Conservation (phyloP, 805 yeast genomes). For the Myxozyma geophila region DNA sequence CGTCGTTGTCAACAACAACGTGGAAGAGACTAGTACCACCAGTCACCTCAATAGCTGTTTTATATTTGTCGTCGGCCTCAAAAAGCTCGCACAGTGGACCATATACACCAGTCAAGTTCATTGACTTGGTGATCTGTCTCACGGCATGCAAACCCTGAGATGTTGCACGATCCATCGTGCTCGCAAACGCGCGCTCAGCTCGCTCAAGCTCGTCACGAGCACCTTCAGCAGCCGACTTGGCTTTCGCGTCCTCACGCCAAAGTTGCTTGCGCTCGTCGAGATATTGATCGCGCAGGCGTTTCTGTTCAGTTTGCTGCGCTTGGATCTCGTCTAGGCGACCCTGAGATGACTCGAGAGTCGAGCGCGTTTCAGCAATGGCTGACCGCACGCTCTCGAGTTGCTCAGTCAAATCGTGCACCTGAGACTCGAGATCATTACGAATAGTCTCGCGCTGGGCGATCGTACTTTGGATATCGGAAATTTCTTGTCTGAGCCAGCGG, state of each 20-base stretch:
- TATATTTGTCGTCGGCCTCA: conserved; percentile 77
- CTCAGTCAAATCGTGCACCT: conserved; percentile 19
- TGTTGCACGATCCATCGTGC: conserved; percentile 75
- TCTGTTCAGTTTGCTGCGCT: conserved; percentile 31
- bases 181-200: conserved; percentile 65
- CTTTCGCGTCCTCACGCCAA: conserved; percentile 80
- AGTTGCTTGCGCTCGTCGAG: conserved; percentile 70
- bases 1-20: conserved; percentile 86
- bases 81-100: conserved; percentile 89
- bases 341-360: conserved; percentile 37
- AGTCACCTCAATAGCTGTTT: conserved; percentile 82
- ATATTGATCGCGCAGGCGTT: conserved; percentile 43
- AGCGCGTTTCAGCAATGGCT: conserved; percentile 20
- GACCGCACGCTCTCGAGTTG: conserved; percentile 33
- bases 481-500: conserved; percentile 63
- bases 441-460: conserved; percentile 43
- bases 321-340: conserved; percentile 26
- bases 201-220: conserved; percentile 58
- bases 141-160: conserved; percentile 73
- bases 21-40: conserved; percentile 87
- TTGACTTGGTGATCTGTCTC: conserved; percentile 59
- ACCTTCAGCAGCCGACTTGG: conserved; percentile 60
- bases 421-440: conserved; percentile 40
- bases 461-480: conserved; percentile 47
- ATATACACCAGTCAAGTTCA: conserved; percentile 66